Evolutionary conservation across 495 filamentous ascomycete species (phyloP), one percentile per base, ranked within the genome.

Genomic region (Lasiosphaeria hispida): DNA sequence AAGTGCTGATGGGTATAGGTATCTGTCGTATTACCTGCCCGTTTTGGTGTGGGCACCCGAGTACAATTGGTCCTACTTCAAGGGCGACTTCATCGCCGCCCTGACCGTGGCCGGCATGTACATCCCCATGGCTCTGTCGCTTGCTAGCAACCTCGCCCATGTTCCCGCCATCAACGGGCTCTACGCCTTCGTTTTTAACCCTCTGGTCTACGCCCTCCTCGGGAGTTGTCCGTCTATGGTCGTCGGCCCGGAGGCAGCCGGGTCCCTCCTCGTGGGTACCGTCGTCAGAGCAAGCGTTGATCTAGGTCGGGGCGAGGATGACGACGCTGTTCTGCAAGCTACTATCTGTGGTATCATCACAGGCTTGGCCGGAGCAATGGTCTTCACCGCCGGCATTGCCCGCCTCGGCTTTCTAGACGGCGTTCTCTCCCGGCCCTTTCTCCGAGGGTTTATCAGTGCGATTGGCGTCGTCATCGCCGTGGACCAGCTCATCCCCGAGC

Each of bases 51-150:
- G 94, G 94, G 85, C 94, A 35, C 75, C 75, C 39, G 87, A 95
- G 68, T 99, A 99, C 67, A 83, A 74, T 58, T 88, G 82, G 84
- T 81, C 82, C 5, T 96, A 86, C 69, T 71, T 97, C 30, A 81
- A 86, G 62, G 94, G 95, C 34, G 94, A 99, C 74, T 77, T 97
- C 34, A 78, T 92, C 9, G 92, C 94, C 10, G 83, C 89, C 44
- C 70, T 97, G 52, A 97, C 94, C 2, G 86, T 99, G 73, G 91
- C 93, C 1, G 96, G 92, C 11, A 92, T 99, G 76, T 99, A 99
- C 66, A 89, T 99, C 38, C 94, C 94, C 23, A 97, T 99, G 93
- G 87, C 93, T 0, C 82, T 99, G 30, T 97, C 92, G 4, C 82
- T 92, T 57, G 91, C 93, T n/a, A 84, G 88, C 30, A 99, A 97